Evolutionary conservation across 2,329 filamentous ascomycete genomes (phyloP).

Genomic region (Neonectria ditissima): DNA sequence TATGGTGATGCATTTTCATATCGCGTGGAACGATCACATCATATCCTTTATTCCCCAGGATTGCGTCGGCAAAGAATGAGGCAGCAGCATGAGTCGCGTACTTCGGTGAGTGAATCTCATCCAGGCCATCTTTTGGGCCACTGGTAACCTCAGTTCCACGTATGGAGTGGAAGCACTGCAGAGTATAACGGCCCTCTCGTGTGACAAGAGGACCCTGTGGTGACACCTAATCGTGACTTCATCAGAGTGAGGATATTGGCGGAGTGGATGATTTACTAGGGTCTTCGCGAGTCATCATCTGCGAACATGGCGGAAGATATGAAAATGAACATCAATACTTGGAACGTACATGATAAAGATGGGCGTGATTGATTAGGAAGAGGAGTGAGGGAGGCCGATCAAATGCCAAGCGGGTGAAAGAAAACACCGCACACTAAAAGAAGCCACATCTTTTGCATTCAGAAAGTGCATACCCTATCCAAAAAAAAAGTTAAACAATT

Average conservation of each 20-base stretch:
- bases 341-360: too few species aligned
- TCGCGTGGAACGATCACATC: too few species aligned
- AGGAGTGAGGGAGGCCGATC: not conserved
- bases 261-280: not conserved
- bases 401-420: not conserved
- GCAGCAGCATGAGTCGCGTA: too few species aligned
- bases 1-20: too few species aligned
- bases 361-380: too few species aligned
- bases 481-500: slow-evolving; percentile 36
- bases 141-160: not conserved
- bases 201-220: not conserved
- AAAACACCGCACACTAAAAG: too few species aligned
- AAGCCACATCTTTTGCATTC: slow-evolving; percentile 35
- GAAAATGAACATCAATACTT: too few species aligned
- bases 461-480: slow-evolving; percentile 42
- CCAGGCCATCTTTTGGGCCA: not conserved
- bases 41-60: too few species aligned
- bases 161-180: not conserved
- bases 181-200: not conserved
- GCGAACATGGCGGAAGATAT: not conserved
- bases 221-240: not conserved
- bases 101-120: too few species aligned
- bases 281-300: not conserved
- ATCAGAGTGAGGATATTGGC: not conserved
- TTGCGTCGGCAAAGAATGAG: too few species aligned